phyloP scores from a whole-genome alignment of 2,329 filamentous ascomycete species.

The Ophiocordyceps camponoti-leonardi region DNA sequence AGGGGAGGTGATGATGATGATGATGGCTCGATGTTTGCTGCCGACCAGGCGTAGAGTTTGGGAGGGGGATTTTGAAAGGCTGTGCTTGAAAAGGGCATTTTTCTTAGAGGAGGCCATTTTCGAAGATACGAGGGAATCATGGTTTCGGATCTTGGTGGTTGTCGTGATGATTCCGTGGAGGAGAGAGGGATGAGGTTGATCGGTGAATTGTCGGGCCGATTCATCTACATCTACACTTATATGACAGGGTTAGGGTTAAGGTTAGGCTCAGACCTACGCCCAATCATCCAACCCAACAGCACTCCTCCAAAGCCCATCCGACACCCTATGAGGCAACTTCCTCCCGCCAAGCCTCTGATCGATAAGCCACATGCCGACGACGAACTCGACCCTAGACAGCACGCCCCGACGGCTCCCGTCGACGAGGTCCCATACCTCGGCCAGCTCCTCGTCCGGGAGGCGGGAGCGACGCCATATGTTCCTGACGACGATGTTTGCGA shows the following conservation, averaged over 20 bases:
- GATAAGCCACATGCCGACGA: slow-evolving; percentile 69
- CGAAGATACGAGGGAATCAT: too few species aligned
- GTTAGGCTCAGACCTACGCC: too few species aligned
- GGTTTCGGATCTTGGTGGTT: too few species aligned
- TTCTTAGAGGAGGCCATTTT: not conserved
- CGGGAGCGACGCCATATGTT: slow-evolving; percentile 63
- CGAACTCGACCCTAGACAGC: slow-evolving; percentile 54
- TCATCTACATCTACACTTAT: too few species aligned
- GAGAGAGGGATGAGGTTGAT: too few species aligned
- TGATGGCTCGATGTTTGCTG: slow-evolving; percentile 10
- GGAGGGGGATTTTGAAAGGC: slow-evolving; percentile 7
- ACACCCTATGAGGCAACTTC: slow-evolving; percentile 56
- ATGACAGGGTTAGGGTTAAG: too few species aligned
- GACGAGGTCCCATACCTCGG: slow-evolving; percentile 63
- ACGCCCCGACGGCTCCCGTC: slow-evolving; percentile 36
- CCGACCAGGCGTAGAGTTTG: slow-evolving; percentile 19
- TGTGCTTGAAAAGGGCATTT: slow-evolving; percentile 3
- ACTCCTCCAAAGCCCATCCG: slow-evolving; percentile 61
- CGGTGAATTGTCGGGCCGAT: too few species aligned
- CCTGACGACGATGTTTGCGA: slow-evolving; percentile 49
- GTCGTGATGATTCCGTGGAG: too few species aligned
- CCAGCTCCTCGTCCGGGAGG: slow-evolving; percentile 48
- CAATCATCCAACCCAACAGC: slow-evolving; percentile 25
- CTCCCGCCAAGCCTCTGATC: slow-evolving; percentile 66
- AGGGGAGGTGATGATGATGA: too few species aligned